Evolutionary conservation across 306 rosid genomes (phyloP).

Genomic region (Pyrus communis): DNA sequence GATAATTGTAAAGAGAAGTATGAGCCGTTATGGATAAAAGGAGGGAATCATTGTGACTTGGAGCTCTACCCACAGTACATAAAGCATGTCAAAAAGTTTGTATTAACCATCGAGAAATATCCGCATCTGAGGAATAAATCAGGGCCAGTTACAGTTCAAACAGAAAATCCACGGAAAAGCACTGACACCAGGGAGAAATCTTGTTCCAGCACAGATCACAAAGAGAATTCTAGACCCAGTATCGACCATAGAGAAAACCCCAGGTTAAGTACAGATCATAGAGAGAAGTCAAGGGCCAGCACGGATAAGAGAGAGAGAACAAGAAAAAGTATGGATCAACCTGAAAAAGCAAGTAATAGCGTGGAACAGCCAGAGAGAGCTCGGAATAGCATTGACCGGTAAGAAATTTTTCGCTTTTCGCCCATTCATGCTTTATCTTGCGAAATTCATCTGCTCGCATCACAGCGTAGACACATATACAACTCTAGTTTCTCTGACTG

Average conservation of each 20-base stretch:
- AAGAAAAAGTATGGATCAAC: slow-evolving; percentile 50
- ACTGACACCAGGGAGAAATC: slow-evolving; percentile 70
- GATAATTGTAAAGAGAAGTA: slow-evolving; percentile 85
- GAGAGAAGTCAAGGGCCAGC: slow-evolving; percentile 60
- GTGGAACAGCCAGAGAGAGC: slow-evolving; percentile 58
- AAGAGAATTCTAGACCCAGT: slow-evolving; percentile 39
- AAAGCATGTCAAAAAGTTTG: slow-evolving; percentile 84
- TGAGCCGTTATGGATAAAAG: slow-evolving; percentile 93
- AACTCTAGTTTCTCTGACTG: slow-evolving; percentile 22
- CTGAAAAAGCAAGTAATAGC: slow-evolving; percentile 38
- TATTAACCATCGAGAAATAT: slow-evolving; percentile 52
- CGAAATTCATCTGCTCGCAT: neutral
- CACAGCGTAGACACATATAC: neutral
- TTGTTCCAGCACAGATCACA: slow-evolving; percentile 32
- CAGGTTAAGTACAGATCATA: slow-evolving; percentile 45
- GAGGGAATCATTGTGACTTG: slow-evolving; percentile 91
- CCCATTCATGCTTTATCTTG: neutral
- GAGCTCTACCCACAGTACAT: slow-evolving; percentile 84
- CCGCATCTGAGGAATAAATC: slow-evolving; percentile 28
- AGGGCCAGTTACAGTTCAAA: slow-evolving; percentile 37
- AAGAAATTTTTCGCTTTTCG: slow-evolving; percentile 1
- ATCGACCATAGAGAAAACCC: slow-evolving; percentile 57
- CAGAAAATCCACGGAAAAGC: slow-evolving; percentile 63
- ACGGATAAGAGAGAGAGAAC: slow-evolving; percentile 64
- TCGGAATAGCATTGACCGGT: slow-evolving; percentile 85